Base-by-base conservation (phyloP, 352 stramenopile species). In the Aphanomyces cochlioides region DNA sequence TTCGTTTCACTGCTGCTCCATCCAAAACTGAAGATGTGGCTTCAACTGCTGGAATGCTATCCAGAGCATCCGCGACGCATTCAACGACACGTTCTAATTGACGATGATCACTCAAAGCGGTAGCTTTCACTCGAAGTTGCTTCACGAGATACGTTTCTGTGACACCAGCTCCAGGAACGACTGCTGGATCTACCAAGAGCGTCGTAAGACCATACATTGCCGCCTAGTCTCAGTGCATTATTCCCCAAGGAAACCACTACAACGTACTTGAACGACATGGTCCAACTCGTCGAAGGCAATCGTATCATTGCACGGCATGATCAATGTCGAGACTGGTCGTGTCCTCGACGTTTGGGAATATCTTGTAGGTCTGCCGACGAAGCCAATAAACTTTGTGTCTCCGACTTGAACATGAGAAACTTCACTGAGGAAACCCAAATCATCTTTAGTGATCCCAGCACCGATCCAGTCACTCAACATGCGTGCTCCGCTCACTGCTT, bases 201-300 rank as follows among this genome's bases (percentile, higher is more conserved):
- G 47, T 67, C 36, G 59, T 67, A 7, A 67, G 59, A 2, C 10
- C 43, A 19, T 67, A 19, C 41, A 67, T 56, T 8, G 59, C 38
- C 5, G 59, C 59, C 59, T 67, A 67, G 3, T 7, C 17, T 17
- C 7, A 63, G 5, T 13, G 4, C 1, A 6, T 39, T 37, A 15
- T 4, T 21, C 58, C 6, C 40, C 7, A 12, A 36, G 5, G 39
- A n/a, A 48, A 3, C 2, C 4, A 38, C 17, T 19, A 41, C 4
- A 10, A 28, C 17, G 19, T 67, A 67, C 59, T 40, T 67, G 59
- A 4, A 67, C 7, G 0, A 54, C 41, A 19, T 67, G 59, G 4
- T 39, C 6, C 41, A 56, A 21, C 19, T 67, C 59, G 17, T 67
- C 59, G 43, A 41, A 56, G 6, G 59, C 59, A 6, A 56, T 40